phyloP scores from a whole-genome alignment of 805 yeast genomes.

The Peterozyma xylosa region DNA sequence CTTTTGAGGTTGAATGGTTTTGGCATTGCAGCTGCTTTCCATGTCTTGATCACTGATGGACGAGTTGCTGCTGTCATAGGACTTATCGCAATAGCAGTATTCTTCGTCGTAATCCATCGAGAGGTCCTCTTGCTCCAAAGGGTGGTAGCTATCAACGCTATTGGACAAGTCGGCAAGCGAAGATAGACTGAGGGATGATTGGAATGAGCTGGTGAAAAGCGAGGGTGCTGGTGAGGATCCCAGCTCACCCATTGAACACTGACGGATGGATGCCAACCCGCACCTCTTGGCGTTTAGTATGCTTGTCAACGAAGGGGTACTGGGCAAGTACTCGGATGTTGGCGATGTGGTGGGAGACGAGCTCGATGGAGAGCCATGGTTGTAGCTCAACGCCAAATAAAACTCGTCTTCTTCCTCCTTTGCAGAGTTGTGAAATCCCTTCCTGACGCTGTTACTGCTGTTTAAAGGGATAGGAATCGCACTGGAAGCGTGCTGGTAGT shows the following conservation, averaged over 20 bases:
- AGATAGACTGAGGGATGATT: too few relatives aligned
- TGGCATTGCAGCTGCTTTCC: neutral
- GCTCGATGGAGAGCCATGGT: neutral
- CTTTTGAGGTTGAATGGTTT: neutral
- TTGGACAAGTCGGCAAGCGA: too few relatives aligned
- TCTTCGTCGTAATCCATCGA: neutral
- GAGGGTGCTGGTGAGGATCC: too few relatives aligned
- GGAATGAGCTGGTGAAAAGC: too few relatives aligned
- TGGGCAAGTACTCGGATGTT: neutral
- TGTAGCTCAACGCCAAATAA: neutral
- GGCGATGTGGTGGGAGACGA: too few relatives aligned
- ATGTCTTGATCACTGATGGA: neutral
- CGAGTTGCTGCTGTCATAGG: neutral
- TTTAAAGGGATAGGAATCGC: too few relatives aligned
- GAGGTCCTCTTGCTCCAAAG: too few relatives aligned
- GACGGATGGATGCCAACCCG: neutral
- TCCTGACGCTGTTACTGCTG: neutral
- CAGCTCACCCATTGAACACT: neutral
- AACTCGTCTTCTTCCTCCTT: neutral
- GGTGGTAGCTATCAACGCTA: too few relatives aligned
- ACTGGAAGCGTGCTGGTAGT: too few relatives aligned
- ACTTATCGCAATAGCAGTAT: neutral
- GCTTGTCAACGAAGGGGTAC: slow-evolving; percentile 8
- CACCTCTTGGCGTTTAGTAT: slow-evolving; percentile 7
- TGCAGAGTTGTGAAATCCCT: slow-evolving; percentile 1